Conservation (phyloP, 2,329 filamentous ascomycete genomes). For the Calonectria pteridis region DNA sequence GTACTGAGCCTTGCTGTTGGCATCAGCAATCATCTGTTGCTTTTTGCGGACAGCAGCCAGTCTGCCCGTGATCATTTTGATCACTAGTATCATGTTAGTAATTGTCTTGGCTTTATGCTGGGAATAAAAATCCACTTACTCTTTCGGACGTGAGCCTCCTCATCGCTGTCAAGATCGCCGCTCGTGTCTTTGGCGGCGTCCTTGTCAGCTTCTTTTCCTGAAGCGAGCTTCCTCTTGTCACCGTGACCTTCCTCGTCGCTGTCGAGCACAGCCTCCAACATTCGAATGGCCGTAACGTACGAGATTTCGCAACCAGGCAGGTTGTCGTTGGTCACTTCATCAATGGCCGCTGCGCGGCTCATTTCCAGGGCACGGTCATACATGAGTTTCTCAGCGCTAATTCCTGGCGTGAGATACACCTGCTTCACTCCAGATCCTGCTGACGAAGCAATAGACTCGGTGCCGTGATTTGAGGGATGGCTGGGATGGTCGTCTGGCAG, state of each 20-base stretch:
- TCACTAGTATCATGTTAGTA: constrained; percentile 61
- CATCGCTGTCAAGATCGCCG: constrained; percentile 73
- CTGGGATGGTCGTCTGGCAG: constrained; percentile 87
- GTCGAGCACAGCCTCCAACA: constrained; percentile 95
- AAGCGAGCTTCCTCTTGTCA: constrained; percentile 47
- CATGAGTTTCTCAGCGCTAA: constrained; percentile 97
- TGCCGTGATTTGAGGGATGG: constrained; percentile 83
- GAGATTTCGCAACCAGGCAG: constrained; percentile 89
- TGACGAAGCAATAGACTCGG: constrained; percentile 67
- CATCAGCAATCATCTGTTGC: constrained; percentile 71
- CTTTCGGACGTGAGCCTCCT: constrained; percentile 79
- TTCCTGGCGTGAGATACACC: constrained; percentile 86
- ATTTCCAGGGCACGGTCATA: constrained; percentile 98
- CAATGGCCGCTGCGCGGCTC: constrained; percentile 93
- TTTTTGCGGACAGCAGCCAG: constrained; percentile 70
- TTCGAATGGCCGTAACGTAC: constrained; percentile 91
- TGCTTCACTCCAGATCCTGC: constrained; percentile 78
- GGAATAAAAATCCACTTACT: constrained; percentile 62
- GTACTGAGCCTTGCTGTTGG: constrained; percentile 62
- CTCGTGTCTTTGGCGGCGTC: constrained; percentile 49
- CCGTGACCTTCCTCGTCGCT: constrained; percentile 72
- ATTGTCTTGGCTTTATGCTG: neutral
- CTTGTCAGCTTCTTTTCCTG: constrained; percentile 57
- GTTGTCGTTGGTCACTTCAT: constrained; percentile 94
- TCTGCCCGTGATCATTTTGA: constrained; percentile 71